Conservation (phyloP, 495 filamentous ascomycete genomes). For the Penicillium subrubescens region DNA sequence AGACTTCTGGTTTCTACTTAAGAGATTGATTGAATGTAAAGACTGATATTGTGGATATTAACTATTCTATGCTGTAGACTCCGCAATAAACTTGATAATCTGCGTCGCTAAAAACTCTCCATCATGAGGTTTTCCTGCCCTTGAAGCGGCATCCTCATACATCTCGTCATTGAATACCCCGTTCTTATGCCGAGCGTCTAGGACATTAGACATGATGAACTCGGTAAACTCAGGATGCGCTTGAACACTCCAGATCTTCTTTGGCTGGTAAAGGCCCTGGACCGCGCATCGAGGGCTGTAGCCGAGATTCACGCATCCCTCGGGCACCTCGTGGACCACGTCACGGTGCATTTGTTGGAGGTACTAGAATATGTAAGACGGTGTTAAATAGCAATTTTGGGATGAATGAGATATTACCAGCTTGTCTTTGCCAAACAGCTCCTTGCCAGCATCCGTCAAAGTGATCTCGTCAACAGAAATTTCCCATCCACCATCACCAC, state of each 20-base stretch:
- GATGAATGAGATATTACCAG: constrained; percentile 51
- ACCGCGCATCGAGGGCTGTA: constrained; percentile 63
- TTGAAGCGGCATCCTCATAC: constrained; percentile 60
- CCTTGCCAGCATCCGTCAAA: constrained; percentile 66
- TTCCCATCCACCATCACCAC: constrained; percentile 75
- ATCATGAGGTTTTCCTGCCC: constrained; percentile 68
- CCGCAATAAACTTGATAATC: constrained; percentile 70
- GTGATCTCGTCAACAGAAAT: constrained; percentile 65
- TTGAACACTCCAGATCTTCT: constrained; percentile 70
- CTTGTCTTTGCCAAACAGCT: constrained; percentile 65
- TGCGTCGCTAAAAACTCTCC: constrained; percentile 63
- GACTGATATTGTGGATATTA: not conserved
- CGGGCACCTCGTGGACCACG: constrained; percentile 64
- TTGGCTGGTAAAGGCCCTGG: constrained; percentile 73
- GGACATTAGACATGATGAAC: constrained; percentile 67
- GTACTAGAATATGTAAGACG: constrained; percentile 43
- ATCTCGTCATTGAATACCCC: constrained; percentile 67
- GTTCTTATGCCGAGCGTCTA: constrained; percentile 57
- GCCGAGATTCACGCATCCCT: constrained; percentile 63
- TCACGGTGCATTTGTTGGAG: constrained; percentile 91
- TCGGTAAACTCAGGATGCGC: constrained; percentile 86
- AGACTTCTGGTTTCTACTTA: not conserved
- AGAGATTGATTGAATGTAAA: not conserved
- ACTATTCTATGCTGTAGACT: constrained; percentile 25
- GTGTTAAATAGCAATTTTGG: not conserved